Evolutionary conservation across 2,329 filamentous ascomycete species (phyloP), one percentile per base, ranked within the genome.

Genomic region (Sclerotinia minor): DNA sequence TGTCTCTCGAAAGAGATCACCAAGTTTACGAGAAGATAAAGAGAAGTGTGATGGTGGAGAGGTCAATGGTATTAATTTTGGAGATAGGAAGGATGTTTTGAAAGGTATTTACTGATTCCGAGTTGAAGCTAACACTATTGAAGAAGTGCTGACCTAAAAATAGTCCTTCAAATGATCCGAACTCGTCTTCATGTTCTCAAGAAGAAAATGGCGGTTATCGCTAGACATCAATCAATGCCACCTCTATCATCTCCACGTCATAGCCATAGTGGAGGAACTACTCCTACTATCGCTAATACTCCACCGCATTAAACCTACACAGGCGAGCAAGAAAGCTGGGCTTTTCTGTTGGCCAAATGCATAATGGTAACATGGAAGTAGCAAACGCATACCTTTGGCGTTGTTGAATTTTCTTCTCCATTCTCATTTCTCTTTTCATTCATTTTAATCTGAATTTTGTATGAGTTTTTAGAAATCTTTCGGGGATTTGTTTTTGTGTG

Each of bases 1-100:
- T 72, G 80, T 58, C 78, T 80, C 59, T 78, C 79, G 74, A 79
- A 82, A 54, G 79, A 70, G 73, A 67, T 68, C 73, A 26, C 80
- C 72, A 77, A 79, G 73, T 78, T 78, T 79, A 69, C 72, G 77
- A 74, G 77, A 79, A 74, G 79, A 79, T 74, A 82, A 81, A 78
- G 71, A 84, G 83, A 60, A 53, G 32, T 47, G 8, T 32, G 74
- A 84, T 24, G 45, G 59, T 80, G 82, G 82, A 26, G 80, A 81
- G 44, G 80, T 85, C 66, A 82, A 83, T 72, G 83, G 83, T 13
- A 79, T 85, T 72, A 88, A 91, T 78, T 81, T 82, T 68, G 90
- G 92, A 72, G 91, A 94, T 77, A 86, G 91, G 75, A 85, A 89
- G 74, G 86, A 88, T 65, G 88, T 94, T 65, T 82, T 89, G 73